These are phyloP conservation scores for Knufia petricola DNA, from an alignment of 2,329 filamentous ascomycete species.

Conservation along the genomic window DNA sequence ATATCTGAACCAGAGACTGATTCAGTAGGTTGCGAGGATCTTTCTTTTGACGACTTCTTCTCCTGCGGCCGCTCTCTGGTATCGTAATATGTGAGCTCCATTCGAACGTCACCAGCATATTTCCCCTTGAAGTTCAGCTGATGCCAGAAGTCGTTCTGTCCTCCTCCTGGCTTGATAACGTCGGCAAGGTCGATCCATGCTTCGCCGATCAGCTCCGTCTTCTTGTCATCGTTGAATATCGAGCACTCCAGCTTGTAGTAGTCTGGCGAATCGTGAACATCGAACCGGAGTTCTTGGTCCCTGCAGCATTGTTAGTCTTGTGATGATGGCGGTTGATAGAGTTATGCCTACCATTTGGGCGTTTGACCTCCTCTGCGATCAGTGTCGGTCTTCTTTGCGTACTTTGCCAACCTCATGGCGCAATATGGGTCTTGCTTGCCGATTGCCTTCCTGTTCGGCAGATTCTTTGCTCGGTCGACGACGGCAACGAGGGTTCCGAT, in stretches of 20 bases:
- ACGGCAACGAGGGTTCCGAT: slow-evolving; percentile 90
- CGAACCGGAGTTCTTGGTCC: slow-evolving; percentile 96
- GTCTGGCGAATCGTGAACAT: slow-evolving; percentile 89
- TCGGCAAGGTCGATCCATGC: slow-evolving; percentile 75
- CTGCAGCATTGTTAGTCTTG: slow-evolving; percentile 38
- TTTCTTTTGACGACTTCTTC: slow-evolving; percentile 42
- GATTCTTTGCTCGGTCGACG: slow-evolving; percentile 89
- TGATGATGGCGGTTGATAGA: not conserved
- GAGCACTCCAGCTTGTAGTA: slow-evolving; percentile 94
- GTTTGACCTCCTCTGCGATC: slow-evolving; percentile 93
- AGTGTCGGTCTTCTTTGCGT: slow-evolving; percentile 93
- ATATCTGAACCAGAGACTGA: slow-evolving; percentile 14
- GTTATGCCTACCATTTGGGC: slow-evolving; percentile 67
- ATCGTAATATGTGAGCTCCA: slow-evolving; percentile 97
- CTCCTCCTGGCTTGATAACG: slow-evolving; percentile 75
- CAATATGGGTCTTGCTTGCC: slow-evolving; percentile 98
- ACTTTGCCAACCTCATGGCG: slow-evolving; percentile 84
- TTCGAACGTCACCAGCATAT: slow-evolving; percentile 87
- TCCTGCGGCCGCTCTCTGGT: slow-evolving; percentile 54
- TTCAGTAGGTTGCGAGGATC: slow-evolving; percentile 26
- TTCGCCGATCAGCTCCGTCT: slow-evolving; percentile 91
- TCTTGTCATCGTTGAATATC: slow-evolving; percentile 97
- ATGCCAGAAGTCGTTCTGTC: slow-evolving; percentile 93
- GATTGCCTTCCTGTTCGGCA: slow-evolving; percentile 93
- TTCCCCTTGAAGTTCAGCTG: slow-evolving; percentile 78